Conservation (phyloP, 306 rosid species). For the Citrullus mucosospermus region DNA sequence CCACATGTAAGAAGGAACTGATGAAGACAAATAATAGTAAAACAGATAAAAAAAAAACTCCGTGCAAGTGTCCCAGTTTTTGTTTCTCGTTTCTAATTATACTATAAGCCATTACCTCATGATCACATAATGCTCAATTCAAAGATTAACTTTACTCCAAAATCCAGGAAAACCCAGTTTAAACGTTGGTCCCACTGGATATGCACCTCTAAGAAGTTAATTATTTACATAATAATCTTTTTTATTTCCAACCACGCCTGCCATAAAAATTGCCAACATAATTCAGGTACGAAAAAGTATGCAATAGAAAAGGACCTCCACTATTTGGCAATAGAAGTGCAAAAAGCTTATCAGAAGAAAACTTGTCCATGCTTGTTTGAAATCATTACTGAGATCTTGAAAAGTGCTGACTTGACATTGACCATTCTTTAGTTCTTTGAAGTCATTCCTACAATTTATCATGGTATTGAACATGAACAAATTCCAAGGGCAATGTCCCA, state of each 20-base stretch:
- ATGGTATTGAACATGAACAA: not conserved
- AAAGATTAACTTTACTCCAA: not conserved
- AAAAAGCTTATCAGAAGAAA: not conserved
- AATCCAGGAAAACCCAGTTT: not conserved
- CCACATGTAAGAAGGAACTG: not conserved
- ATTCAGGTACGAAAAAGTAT: not conserved
- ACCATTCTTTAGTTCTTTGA: not conserved
- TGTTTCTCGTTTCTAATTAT: not conserved
- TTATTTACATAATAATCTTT: not conserved
- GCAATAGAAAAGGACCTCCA: not conserved
- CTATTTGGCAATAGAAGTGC: not conserved
- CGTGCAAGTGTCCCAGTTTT: not conserved
- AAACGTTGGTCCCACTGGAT: not conserved
- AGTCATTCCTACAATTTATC: not conserved
- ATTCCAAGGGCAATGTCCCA: not conserved
- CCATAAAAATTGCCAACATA: not conserved
- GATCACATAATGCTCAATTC: not conserved
- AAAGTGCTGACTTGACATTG: not conserved
- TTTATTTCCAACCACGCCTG: not conserved
- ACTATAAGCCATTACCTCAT: not conserved
- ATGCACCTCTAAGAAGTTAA: not conserved
- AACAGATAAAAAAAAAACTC: slow-evolving; percentile 1
- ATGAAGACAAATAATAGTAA: not conserved
- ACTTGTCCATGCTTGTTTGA: not conserved
- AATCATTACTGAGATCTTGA: not conserved